Evolutionary conservation across 306 rosid genomes (phyloP).

Genomic region (Alnus glutinosa): DNA sequence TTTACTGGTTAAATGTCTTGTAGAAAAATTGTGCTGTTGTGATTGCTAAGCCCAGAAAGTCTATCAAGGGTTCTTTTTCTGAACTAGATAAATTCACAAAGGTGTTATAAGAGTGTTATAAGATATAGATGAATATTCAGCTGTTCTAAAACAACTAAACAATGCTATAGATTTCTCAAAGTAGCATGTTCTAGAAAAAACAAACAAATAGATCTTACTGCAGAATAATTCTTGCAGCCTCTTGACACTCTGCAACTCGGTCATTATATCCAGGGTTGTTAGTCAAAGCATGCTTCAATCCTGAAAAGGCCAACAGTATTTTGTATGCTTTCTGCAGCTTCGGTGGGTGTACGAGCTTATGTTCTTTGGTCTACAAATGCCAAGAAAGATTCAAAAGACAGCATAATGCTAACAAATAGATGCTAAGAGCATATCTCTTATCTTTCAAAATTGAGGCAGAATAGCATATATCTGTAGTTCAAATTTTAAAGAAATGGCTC

Average conservation of each 20-base stretch:
- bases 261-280: conserved; percentile 78
- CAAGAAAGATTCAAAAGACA: conserved; percentile 33
- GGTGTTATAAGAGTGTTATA: neutral
- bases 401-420: conserved; percentile 18
- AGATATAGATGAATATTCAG: neutral
- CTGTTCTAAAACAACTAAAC: conserved; percentile 7
- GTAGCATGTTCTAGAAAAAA: neutral
- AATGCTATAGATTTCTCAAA: neutral
- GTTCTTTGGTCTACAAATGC: conserved; percentile 71
- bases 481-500: neutral
- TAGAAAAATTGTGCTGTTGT: too few species aligned
- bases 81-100: neutral
- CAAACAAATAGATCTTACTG: conserved; percentile 44
- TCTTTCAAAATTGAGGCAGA: conserved; percentile 14
- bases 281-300: conserved; percentile 83
- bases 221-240: conserved; percentile 77
- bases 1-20: too few species aligned
- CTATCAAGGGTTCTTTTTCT: too few species aligned
- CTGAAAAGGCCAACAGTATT: conserved; percentile 88
- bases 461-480: conserved; percentile 6
- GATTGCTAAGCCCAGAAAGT: too few species aligned
- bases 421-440: neutral
- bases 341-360: conserved; percentile 58
- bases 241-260: conserved; percentile 88
- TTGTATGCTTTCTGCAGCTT: conserved; percentile 51